Evolutionary conservation across 805 yeast genomes (phyloP), one percentile per base, ranked within the genome.

Genomic region (Kodamaea restingae): DNA sequence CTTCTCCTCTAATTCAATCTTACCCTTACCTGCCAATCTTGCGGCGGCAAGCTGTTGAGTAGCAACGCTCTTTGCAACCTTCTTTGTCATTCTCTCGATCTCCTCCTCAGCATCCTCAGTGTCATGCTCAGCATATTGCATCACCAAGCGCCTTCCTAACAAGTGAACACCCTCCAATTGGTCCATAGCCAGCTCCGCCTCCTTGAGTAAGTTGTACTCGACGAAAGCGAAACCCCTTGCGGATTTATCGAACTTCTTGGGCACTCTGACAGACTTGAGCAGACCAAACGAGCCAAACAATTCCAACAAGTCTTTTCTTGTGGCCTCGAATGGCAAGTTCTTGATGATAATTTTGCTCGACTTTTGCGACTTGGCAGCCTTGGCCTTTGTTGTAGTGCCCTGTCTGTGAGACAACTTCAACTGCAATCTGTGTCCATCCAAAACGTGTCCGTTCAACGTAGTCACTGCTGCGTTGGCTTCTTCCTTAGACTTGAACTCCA

Each of bases 161-260:
- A 93, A 82, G 74, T 93, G 98, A 2, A 95, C 96, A 44, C 98
- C 98, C 58, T 82, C 84, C 47, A 93, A 75, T 58, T 90, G 91
- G 51, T 83, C 81, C 91, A 93, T 84, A 10, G 98, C 98, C 56
- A 73, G 79, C 58, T 84, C 95, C 1, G 98, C 97, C 62, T 93
- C 98, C 60, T 87, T 63, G 15, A 86, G 74, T 29, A 93, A 68
- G 8, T 84, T 70, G 57, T 84, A 93, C 64, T 93, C 98, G 33
- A 95, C 96, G 61, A 93, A 93, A 0, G 98, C 98, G 70, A 93
- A 93, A 58, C 98, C 98, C 59, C 98, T 80, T 9, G 97, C 95
- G 26, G 88, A 76, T 57, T 84, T 85, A 72, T 93, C 95, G 68
- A 91, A 90, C 61, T 93, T 93, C 77, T 85, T 84, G 22, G 98